Percentiles rank a stretch among this genome's conserved stretches.
Evolutionary conservation across 2,329 filamentous ascomycete species (phyloP).

Genomic region (Cladosporium velox): DNA sequence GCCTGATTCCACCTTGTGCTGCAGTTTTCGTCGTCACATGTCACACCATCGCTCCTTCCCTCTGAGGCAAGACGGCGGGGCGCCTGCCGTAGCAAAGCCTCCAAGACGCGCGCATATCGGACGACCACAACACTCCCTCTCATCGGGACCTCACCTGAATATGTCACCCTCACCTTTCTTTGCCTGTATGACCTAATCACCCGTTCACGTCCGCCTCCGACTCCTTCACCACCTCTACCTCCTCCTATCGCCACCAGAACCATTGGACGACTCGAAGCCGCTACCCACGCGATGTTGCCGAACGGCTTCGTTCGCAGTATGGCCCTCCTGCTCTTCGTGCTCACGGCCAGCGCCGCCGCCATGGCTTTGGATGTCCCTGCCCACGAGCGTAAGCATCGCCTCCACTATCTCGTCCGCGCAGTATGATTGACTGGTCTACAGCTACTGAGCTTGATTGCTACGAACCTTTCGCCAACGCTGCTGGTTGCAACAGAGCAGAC

Average conservation of each 20-base stretch:
- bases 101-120: background rate
- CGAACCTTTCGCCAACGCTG: background rate
- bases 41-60: slow-evolving; percentile 6
- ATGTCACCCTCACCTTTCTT: background rate
- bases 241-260: background rate
- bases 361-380: background rate
- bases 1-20: background rate
- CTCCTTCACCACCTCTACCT: background rate
- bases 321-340: background rate
- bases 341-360: background rate
- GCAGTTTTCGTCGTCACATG: background rate
- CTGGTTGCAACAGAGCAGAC: background rate
- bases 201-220: background rate
- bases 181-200: background rate
- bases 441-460: background rate
- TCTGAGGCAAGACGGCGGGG: slow-evolving; percentile 7
- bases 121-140: background rate
- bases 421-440: background rate
- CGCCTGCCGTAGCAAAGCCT: background rate
- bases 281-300: background rate
- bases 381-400: background rate
- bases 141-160: background rate
- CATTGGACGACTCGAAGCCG: background rate
- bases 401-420: background rate
- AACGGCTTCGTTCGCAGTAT: background rate